Base-by-base conservation (phyloP, 441 rosid genomes). In the Rhodomyrtus psidioides region DNA sequence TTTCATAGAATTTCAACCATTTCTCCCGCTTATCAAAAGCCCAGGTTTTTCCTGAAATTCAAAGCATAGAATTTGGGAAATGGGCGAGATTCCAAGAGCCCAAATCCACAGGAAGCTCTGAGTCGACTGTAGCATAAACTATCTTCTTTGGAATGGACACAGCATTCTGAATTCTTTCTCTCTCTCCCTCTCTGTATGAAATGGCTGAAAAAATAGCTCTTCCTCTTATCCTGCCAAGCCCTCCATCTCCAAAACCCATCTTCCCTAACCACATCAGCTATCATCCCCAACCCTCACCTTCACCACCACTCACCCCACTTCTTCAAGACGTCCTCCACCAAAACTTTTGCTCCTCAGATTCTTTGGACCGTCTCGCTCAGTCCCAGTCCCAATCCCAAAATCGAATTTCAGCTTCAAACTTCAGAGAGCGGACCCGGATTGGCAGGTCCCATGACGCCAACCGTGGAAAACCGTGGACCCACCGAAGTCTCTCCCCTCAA, bases 191-290 rank as follows among this genome's bases (percentile, higher is more conserved):
- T 44, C 85, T 21, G 76, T 1, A 30, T 19, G 79, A 65, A 86
- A 96, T 97, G 99, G 95, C 97, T 28, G 95, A 95, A 85, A 97
- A 91, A 82, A 90, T 95, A 39, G 93, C 94, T 84, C 92, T 94
- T 3, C 96, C 98, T 58, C 96, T 95, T 84, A 91, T 94, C 84
- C 92, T 95, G 84, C 96, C 96, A 7, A 91, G 27, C 55, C 92
- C 86, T 1, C 49, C 93, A 15, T 89, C 93, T 34, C 79, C 90
- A 15, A 87, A 91, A 87, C 89, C 95, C 44, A 62, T 85, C 62
- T 84, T 85, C 76, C 86, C 87, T 83, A 85, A 83, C 92, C 92
- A 82, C 88, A 85, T 82, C 89, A 82, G n/a, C 42, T 55, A n/a
- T 81, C 90, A 19, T 93, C 56, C 83, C 28, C 90, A 87, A 49